Base-by-base conservation (phyloP, 2,329 filamentous ascomycete species). In the Hymenoscyphus salicellus region DNA sequence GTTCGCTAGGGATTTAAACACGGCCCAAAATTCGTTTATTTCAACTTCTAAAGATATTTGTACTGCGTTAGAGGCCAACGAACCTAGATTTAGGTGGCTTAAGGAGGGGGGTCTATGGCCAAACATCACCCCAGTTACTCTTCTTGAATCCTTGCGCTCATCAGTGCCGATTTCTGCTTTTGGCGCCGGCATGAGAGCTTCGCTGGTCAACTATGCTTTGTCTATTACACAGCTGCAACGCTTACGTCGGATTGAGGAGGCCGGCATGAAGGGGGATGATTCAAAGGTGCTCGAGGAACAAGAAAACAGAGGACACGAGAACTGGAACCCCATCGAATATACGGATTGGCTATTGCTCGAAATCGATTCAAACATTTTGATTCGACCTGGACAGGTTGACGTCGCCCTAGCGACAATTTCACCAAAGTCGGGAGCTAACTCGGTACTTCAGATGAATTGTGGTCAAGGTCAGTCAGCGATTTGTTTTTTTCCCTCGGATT, bases 291-390 rank as follows among this genome's bases (percentile, higher is more conserved):
- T 68, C 0, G 77, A 78, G 1, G 81, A 82, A 65, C 69, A 72
- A 2, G n/a, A 62, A 0, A 80, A 83, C 67, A 5, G 46, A 1
- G 79, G 79, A 0, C 80, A 83, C 66, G 63, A 38, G 0, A 74
- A 81, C 32, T 75, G 76, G 52, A 63, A 69, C 2, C 70, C 76
- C 3, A 4, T 32, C 0, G 75, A 84, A 0, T 73, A 81, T 36
- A 79, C 86, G 0, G 88, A 91, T 69, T 90, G 87, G 84, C 73
- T 91, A 0, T 77, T 91, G 0, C 75, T 92, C 0, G 88, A 91
- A 66, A 82, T 91, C 16, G 89, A 91, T 60, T 79, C 82, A 0
- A 81, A 89, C 64, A 74, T 91, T 2, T 77, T 88, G 32, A 86
- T 91, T 61, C 82, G 89, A 0, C 77, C 80, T 0, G 82, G 84